Conservation (phyloP, 1,284 basidiomycete genomes). For the Trametes polyzona region DNA sequence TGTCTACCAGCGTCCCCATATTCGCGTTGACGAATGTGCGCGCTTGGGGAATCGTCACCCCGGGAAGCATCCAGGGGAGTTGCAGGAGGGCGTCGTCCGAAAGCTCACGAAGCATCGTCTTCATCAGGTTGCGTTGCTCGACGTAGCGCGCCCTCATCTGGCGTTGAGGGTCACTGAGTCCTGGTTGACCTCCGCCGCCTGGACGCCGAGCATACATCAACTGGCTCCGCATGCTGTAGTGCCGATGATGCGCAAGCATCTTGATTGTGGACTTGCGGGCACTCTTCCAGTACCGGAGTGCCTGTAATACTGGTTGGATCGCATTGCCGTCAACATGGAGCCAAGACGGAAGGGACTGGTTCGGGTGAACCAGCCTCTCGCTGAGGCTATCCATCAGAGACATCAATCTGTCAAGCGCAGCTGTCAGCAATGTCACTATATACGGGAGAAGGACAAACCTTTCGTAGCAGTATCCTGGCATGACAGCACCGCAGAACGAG, state of each 20-base stretch:
- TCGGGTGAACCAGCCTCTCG: not conserved
- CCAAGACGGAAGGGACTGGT: conserved; percentile 5
- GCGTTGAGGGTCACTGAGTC: not conserved
- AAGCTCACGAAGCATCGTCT: not conserved
- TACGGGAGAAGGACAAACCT: not conserved
- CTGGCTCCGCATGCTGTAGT: no score
- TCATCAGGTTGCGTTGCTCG: conserved; percentile 3
- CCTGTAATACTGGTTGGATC: not conserved
- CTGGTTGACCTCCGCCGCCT: no score
- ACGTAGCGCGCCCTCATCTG: not conserved
- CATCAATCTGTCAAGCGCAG: not conserved
- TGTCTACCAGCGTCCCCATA: conserved; percentile 4
- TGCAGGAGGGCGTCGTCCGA: conserved; percentile 1
- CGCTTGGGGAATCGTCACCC: not conserved
- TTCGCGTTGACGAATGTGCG: conserved; percentile 2
- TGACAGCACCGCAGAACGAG: conserved; percentile 3
- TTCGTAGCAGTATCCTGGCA: conserved; percentile 14
- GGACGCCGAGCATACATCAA: no score
- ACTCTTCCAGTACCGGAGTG: conserved; percentile 15
- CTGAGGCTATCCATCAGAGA: not conserved
- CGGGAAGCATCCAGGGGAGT: conserved; percentile 1
- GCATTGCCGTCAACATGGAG: conserved; percentile 12
- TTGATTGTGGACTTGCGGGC: conserved; percentile 1
- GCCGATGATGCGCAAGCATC: conserved; percentile 4
- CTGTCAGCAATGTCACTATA: not conserved